Evolutionary conservation across 1,284 basidiomycete species (phyloP).

Genomic region (Fomitopsis schrenkii): DNA sequence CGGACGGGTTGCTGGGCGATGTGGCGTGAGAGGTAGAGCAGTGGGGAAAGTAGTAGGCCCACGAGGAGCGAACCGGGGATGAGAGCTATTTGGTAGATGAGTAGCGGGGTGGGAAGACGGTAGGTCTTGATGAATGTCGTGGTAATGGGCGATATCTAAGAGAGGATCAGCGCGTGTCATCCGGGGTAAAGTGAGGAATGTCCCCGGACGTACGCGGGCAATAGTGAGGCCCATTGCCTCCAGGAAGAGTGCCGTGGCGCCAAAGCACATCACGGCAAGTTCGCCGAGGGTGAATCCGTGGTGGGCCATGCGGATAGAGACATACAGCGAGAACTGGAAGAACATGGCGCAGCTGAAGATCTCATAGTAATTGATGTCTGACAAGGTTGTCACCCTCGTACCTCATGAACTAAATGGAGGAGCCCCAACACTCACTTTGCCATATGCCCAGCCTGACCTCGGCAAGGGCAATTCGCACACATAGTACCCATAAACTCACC

Average conservation of each 20-base stretch:
- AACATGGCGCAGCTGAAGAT: conserved; percentile 73
- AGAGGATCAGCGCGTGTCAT: not conserved
- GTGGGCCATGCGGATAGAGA: conserved; percentile 86
- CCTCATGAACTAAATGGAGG: conserved; percentile 3
- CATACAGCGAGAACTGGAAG: conserved; percentile 90
- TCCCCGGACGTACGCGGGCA: conserved; percentile 54
- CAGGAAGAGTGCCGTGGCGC: conserved; percentile 83
- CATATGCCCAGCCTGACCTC: conserved; percentile 49
- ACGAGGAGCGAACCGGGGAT: conserved; percentile 90
- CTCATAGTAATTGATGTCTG: conserved; percentile 81
- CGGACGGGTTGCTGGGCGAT: conserved; percentile 90
- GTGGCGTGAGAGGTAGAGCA: conserved; percentile 90
- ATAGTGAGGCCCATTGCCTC: conserved; percentile 83
- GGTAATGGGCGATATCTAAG: conserved; percentile 73
- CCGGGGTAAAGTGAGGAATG: not conserved
- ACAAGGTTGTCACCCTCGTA: conserved; percentile 6
- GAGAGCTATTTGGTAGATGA: conserved; percentile 91
- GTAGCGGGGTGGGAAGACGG: conserved; percentile 87
- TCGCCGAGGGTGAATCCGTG: conserved; percentile 95
- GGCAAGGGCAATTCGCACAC: conserved; percentile 43
- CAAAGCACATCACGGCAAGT: conserved; percentile 82
- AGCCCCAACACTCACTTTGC: conserved; percentile 47
- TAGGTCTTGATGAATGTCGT: conserved; percentile 93
- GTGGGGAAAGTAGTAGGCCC: conserved; percentile 91
- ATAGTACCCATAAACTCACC: conserved; percentile 45